These are phyloP conservation scores for Trametopsis cervina DNA, from an alignment of 768 basidiomycete species.

Conservation along the genomic window DNA sequence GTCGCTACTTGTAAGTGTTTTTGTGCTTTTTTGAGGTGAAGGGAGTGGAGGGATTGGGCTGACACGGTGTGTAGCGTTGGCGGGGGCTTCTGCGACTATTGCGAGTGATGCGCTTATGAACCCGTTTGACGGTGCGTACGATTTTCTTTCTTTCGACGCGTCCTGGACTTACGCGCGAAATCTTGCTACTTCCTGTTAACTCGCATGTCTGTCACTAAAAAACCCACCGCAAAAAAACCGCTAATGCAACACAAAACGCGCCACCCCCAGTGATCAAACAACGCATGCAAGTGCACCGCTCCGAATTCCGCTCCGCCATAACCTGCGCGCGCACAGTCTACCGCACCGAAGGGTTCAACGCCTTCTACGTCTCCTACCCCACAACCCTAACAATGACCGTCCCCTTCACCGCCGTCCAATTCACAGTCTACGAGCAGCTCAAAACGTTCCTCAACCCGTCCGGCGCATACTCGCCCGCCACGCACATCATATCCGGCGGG, in stretches of 20 bases:
- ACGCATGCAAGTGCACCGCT: slow-evolving; percentile 97
- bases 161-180: slow-evolving; percentile 2
- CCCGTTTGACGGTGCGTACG: slow-evolving; percentile 87
- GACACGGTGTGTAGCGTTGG: slow-evolving; percentile 50
- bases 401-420: slow-evolving; percentile 97
- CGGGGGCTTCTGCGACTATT: slow-evolving; percentile 91
- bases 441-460: slow-evolving; percentile 83
- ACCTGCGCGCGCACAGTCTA: slow-evolving; percentile 85
- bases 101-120: slow-evolving; percentile 98
- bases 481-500: slow-evolving; percentile 90
- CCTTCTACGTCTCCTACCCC: slow-evolving; percentile 98
- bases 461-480: slow-evolving; percentile 84
- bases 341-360: slow-evolving; percentile 73
- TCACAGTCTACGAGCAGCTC: slow-evolving; percentile 91
- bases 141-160: neutral
- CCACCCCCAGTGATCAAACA: slow-evolving; percentile 87
- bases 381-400: slow-evolving; percentile 96
- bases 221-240: too few species aligned
- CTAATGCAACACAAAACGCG: neutral
- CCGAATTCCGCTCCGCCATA: slow-evolving; percentile 80
- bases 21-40: slow-evolving; percentile 1
- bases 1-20: slow-evolving; percentile 73
- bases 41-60: slow-evolving; percentile 5
- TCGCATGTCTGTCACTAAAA: slow-evolving; percentile 13
- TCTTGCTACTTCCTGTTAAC: slow-evolving; percentile 9